Conservation (phyloP, 192 early-diverging fungal genomes). For the Gonapodya prolifera region DNA sequence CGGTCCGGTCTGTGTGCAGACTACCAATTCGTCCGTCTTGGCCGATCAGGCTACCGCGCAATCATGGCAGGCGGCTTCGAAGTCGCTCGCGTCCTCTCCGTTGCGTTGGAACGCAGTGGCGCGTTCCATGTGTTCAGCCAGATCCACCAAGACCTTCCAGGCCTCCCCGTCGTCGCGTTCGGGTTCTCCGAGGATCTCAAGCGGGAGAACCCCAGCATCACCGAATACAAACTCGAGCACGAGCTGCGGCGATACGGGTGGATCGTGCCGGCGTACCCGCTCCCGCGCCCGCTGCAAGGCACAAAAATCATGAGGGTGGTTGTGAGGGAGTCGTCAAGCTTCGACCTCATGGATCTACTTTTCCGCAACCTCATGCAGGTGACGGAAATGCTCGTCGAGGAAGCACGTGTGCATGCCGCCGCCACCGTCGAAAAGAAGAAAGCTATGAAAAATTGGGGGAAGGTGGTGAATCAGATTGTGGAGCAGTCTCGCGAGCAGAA, state of each 20-base stretch:
- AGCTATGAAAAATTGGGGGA: no score
- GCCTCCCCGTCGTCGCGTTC: slow-evolving; percentile 51
- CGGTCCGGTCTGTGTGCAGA: no score
- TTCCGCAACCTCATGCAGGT: slow-evolving; percentile 37
- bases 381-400: slow-evolving; percentile 30
- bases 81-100: slow-evolving; percentile 45
- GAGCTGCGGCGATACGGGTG: slow-evolving; percentile 35
- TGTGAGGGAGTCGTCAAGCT: slow-evolving; percentile 39
- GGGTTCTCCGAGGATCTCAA: slow-evolving; percentile 27
- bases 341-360: slow-evolving; percentile 34
- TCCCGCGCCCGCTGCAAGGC: slow-evolving; percentile 32
- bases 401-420: no score
- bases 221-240: slow-evolving; percentile 4
- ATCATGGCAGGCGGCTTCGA: slow-evolving; percentile 49
- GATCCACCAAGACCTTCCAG: slow-evolving; percentile 38
- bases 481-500: no score
- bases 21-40: slow-evolving; percentile 64
- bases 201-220: slow-evolving; percentile 7
- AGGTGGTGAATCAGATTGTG: no score
- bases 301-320: slow-evolving; percentile 53
- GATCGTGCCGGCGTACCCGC: slow-evolving; percentile 63
- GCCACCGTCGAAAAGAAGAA: no score
- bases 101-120: slow-evolving; percentile 35
- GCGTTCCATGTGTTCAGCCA: slow-evolving; percentile 51
- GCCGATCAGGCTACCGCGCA: slow-evolving; percentile 43